Percentiles rank a stretch among this genome's conserved stretches.
phyloP scores from a whole-genome alignment of 352 stramenopile genomes.

The Globisporangium uncinulatum region DNA sequence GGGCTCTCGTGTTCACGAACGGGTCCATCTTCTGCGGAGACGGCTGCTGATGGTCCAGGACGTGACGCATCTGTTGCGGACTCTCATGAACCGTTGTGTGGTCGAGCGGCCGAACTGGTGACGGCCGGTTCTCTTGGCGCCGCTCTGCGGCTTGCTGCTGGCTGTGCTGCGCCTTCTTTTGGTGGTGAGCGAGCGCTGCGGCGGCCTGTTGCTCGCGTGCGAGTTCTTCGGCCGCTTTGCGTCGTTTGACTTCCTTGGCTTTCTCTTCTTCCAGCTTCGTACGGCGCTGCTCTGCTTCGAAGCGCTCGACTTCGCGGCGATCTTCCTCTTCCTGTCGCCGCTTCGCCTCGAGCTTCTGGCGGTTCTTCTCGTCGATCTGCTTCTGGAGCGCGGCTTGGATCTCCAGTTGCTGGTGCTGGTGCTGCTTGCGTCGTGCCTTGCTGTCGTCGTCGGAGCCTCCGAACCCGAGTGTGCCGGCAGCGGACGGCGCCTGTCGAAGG shows the following conservation, averaged over 20 bases:
- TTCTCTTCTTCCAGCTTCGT: slow-evolving; percentile 36
- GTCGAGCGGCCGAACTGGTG: background rate
- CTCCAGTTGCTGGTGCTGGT: slow-evolving; percentile 32
- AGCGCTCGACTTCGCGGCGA: slow-evolving; percentile 40
- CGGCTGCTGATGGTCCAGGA: slow-evolving; percentile 6
- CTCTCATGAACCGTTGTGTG: background rate
- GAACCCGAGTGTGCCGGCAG: background rate
- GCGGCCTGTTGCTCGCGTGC: slow-evolving; percentile 30
- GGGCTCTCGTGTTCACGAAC: slow-evolving; percentile 44
- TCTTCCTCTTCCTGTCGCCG: slow-evolving; percentile 52
- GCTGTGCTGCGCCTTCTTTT: slow-evolving; percentile 26
- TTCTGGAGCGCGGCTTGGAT: slow-evolving; percentile 46
- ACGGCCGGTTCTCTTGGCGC: slow-evolving; percentile 4
- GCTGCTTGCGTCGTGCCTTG: slow-evolving; percentile 8
- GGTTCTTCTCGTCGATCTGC: slow-evolving; percentile 62
- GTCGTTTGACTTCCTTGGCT: slow-evolving; percentile 39
- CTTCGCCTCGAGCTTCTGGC: slow-evolving; percentile 54
- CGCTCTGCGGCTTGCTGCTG: slow-evolving; percentile 22
- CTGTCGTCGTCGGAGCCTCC: slow-evolving; percentile 3
- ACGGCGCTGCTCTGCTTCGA: slow-evolving; percentile 41
- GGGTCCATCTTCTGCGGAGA: slow-evolving; percentile 23
- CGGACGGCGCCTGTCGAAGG: background rate
- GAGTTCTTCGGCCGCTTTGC: slow-evolving; percentile 41
- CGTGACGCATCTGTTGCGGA: slow-evolving; percentile 2
- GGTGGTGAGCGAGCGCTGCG: slow-evolving; percentile 20